A percentile compares a stretch with the other conserved stretches of the same genome.
Evolutionary conservation across 2,329 filamentous ascomycete species (phyloP).

Genomic region (Didymellaceae sp.): DNA sequence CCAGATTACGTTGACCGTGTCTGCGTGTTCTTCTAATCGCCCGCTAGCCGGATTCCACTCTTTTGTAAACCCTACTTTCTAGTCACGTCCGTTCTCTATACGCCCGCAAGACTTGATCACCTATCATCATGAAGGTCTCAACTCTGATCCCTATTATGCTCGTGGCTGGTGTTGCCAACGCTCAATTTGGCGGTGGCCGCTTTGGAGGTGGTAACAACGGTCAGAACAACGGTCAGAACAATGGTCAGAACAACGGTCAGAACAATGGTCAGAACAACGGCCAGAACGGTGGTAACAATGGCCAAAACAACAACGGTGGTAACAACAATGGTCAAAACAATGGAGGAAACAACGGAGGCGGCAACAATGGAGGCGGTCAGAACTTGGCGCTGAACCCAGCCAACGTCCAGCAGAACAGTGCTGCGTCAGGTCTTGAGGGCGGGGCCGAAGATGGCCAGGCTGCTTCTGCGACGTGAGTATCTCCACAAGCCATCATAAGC

Average conservation of each 20-base stretch:
- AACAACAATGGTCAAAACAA: slow-evolving; percentile 4
- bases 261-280: slow-evolving; percentile 21
- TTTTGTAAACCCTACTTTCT: slow-evolving; percentile 36
- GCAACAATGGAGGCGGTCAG: slow-evolving; percentile 21
- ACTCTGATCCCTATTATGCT: slow-evolving; percentile 43
- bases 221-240: slow-evolving; percentile 22
- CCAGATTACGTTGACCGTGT: slow-evolving; percentile 52
- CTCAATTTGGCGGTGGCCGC: slow-evolving; percentile 35
- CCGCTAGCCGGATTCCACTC: slow-evolving; percentile 49
- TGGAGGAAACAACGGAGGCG: slow-evolving; percentile 16
- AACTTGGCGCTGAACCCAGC: slow-evolving; percentile 43
- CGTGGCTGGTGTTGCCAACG: slow-evolving; percentile 44
- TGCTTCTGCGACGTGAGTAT: slow-evolving; percentile 55
- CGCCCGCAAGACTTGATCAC: neutral
- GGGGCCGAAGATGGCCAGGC: slow-evolving; percentile 50
- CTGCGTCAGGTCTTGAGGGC: slow-evolving; percentile 49
- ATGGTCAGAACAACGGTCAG: slow-evolving; percentile 14
- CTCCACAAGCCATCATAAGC: neutral
- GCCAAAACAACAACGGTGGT: slow-evolving; percentile 4
- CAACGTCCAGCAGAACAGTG: slow-evolving; percentile 54
- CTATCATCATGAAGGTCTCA: slow-evolving; percentile 45
- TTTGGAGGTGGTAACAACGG: slow-evolving; percentile 21
- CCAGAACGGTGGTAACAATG: slow-evolving; percentile 9
- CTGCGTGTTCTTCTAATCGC: slow-evolving; percentile 46
- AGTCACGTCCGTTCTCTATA: slow-evolving; percentile 14